phyloP scores from a whole-genome alignment of 2,329 filamentous ascomycete genomes.

The Dactylonectria estremocensis region DNA sequence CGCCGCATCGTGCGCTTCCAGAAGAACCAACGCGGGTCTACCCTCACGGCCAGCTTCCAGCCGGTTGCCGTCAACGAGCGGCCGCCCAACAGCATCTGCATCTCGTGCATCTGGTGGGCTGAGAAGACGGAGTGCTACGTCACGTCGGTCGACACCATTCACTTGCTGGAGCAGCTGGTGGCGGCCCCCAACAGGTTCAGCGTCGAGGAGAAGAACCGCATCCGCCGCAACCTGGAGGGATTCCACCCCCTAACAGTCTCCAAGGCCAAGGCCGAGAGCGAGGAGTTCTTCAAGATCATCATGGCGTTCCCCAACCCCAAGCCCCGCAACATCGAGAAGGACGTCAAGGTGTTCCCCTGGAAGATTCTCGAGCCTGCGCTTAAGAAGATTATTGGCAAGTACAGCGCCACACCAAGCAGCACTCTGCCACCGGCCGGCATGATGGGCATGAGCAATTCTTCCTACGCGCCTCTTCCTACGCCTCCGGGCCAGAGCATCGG shows the following conservation, averaged over 20 bases:
- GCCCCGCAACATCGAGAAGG: conserved; percentile 98
- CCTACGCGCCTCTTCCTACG: conserved; percentile 64
- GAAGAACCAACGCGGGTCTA: conserved; percentile 85
- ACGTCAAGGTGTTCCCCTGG: conserved; percentile 99
- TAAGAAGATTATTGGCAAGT: conserved; percentile 99
- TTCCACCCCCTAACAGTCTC: conserved; percentile 95
- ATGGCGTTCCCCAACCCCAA: conserved; percentile 98
- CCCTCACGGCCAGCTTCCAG: conserved; percentile 85
- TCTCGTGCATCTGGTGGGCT: conserved; percentile 98
- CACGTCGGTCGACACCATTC: conserved; percentile 97
- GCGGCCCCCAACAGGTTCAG: conserved; percentile 83
- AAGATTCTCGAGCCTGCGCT: conserved; percentile 88
- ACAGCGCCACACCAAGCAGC: conserved; percentile 70
- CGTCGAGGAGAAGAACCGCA: conserved; percentile 98
- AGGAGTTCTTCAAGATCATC: conserved; percentile 99
- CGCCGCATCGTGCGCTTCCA: conserved; percentile 91
- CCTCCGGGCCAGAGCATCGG: conserved; percentile 57
- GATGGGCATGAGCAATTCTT: conserved; percentile 57
- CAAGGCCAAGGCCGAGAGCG: conserved; percentile 91
- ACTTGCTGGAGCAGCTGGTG: conserved; percentile 92
- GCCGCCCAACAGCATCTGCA: conserved; percentile 87
- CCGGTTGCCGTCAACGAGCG: conserved; percentile 85
- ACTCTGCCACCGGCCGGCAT: conserved; percentile 57
- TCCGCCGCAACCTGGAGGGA: conserved; percentile 94
- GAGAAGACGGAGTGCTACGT: conserved; percentile 93